A percentile compares a stretch with the other conserved stretches of the same genome.
Evolutionary conservation across 169 alveolate species (phyloP).

Genomic region (Cryptosporidium canis): DNA sequence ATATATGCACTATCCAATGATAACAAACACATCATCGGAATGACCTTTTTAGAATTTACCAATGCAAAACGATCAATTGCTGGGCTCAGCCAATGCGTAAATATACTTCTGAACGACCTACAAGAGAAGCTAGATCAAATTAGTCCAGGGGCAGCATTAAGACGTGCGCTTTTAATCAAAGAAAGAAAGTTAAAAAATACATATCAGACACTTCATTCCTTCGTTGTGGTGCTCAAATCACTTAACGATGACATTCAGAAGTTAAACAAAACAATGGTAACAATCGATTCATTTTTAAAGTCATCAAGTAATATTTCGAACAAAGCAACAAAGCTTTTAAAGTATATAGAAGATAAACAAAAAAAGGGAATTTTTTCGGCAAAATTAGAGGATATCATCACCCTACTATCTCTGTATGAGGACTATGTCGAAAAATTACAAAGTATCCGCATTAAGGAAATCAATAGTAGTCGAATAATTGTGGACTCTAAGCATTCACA

Average conservation of each 20-base stretch:
- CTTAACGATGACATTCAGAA: constrained; percentile 54
- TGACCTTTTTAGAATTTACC: constrained; percentile 25
- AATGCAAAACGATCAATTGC: constrained; percentile 37
- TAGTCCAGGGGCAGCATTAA: constrained; percentile 50
- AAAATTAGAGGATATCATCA: constrained; percentile 26
- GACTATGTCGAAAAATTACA: constrained; percentile 38
- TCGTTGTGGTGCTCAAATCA: constrained; percentile 7
- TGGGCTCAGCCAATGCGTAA: constrained; percentile 43
- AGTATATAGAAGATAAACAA: constrained; percentile 43
- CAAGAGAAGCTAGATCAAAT: constrained; percentile 66
- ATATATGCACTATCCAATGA: constrained; percentile 42
- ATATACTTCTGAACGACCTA: constrained; percentile 19
- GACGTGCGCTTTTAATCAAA: constrained; percentile 32
- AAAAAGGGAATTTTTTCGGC: constrained; percentile 58
- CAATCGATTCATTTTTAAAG: constrained; percentile 42
- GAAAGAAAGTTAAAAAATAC: constrained; percentile 39
- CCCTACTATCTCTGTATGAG: constrained; percentile 38
- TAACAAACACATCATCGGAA: constrained; percentile 43
- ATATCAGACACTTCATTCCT: constrained; percentile 34
- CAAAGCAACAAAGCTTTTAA: constrained; percentile 47
- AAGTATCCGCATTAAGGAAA: constrained; percentile 35
- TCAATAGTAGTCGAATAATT: constrained; percentile 9
- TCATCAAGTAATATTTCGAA: constrained; percentile 24
- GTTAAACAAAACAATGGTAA: constrained; percentile 15
- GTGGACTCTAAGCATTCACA: constrained; percentile 53